A percentile compares a stretch with the other conserved stretches of the same genome.
These are phyloP conservation scores for Aphanomyces cochlioides DNA, from an alignment of 352 stramenopile species.

Conservation along the genomic window DNA sequence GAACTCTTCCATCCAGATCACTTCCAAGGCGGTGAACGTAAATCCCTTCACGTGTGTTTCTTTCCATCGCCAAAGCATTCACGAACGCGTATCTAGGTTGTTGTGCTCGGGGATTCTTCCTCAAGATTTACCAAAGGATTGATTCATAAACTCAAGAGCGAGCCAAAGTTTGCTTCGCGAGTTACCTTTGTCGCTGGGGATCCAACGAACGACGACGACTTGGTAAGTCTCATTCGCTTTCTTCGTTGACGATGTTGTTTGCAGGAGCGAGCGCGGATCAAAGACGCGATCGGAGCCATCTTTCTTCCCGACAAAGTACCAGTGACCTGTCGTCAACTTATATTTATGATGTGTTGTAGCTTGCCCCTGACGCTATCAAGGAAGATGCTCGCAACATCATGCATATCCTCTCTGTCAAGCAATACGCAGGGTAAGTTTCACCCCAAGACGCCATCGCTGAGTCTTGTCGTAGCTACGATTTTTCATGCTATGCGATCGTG, in stretches of 20 bases:
- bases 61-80: neutral
- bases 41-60: slow-evolving; percentile 1
- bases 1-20: slow-evolving; percentile 89
- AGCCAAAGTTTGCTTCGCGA: slow-evolving; percentile 72
- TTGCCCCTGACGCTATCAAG: slow-evolving; percentile 58
- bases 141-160: slow-evolving; percentile 62
- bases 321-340: neutral
- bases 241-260: neutral
- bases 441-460: neutral
- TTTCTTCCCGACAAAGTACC: slow-evolving; percentile 72
- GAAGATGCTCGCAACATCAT: slow-evolving; percentile 86
- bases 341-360: slow-evolving; percentile 13
- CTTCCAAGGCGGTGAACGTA: slow-evolving; percentile 23
- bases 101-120: slow-evolving; percentile 61
- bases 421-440: slow-evolving; percentile 57
- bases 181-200: slow-evolving; percentile 80
- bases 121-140: slow-evolving; percentile 70
- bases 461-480: slow-evolving; percentile 17
- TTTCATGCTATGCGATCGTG: slow-evolving; percentile 71
- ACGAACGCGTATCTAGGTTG: slow-evolving; percentile 40
- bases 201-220: slow-evolving; percentile 61
- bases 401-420: slow-evolving; percentile 64
- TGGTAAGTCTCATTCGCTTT: slow-evolving; percentile 32
- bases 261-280: slow-evolving; percentile 50
- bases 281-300: slow-evolving; percentile 64